Conservation (phyloP, 495 filamentous ascomycete species). For the Annulohypoxylon moriforme region DNA sequence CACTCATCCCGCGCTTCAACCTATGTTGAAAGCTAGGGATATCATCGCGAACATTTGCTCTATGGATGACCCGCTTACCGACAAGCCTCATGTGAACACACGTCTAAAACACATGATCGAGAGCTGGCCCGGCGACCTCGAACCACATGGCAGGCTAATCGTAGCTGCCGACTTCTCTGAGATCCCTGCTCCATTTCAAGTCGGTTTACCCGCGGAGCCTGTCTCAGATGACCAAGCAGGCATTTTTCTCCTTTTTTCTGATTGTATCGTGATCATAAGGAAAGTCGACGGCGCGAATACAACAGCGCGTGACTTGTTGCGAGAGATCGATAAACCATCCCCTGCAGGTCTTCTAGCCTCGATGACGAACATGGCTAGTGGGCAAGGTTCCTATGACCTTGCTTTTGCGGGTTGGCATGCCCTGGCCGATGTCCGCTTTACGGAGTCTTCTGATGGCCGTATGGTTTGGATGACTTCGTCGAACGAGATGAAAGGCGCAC, state of each 20-base stretch:
- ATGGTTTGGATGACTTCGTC: constrained; percentile 76
- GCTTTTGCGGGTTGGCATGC: constrained; percentile 77
- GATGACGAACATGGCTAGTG: constrained; percentile 65
- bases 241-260: constrained; percentile 86
- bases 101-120: constrained; percentile 79
- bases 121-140: constrained; percentile 79
- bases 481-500: constrained; percentile 64
- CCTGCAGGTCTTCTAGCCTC: constrained; percentile 66
- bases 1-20: constrained; percentile 81
- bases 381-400: constrained; percentile 69
- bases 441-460: constrained; percentile 78
- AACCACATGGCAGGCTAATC: constrained; percentile 82
- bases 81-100: constrained; percentile 75
- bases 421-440: constrained; percentile 77
- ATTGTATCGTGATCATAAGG: constrained; percentile 79
- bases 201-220: constrained; percentile 46
- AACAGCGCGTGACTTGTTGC: constrained; percentile 80
- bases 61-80: constrained; percentile 74
- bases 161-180: constrained; percentile 85
- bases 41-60: constrained; percentile 96
- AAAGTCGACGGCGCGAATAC: constrained; percentile 69
- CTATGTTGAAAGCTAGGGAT: constrained; percentile 85
- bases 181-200: constrained; percentile 75
- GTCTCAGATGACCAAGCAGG: constrained; percentile 60
- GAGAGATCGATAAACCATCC: constrained; percentile 82